A percentile compares a stretch with the other conserved stretches of the same genome.
Evolutionary conservation across 192 early-diverging fungal species (phyloP).

Genomic region (Coemansia sp.): DNA sequence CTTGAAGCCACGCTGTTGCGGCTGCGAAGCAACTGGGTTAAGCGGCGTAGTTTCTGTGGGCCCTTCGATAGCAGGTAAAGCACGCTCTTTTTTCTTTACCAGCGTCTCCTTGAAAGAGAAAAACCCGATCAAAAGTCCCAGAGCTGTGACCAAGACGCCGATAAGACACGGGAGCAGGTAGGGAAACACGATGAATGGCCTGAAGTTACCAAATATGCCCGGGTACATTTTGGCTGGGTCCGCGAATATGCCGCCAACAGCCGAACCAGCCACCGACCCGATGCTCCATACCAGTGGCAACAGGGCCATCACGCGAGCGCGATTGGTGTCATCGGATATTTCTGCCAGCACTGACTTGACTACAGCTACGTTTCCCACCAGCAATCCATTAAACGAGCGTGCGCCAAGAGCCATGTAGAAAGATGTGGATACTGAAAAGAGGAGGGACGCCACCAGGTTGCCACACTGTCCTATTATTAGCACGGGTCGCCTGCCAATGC

Average conservation of each 20-base stretch:
- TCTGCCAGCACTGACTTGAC: too few relatives aligned
- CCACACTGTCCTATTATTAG: conserved; percentile 79
- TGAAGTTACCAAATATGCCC: conserved; percentile 57
- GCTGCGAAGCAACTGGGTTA: too few relatives aligned
- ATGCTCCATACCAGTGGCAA: conserved; percentile 75
- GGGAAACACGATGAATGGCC: too few relatives aligned
- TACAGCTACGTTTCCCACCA: conserved; percentile 82
- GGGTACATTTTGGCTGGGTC: too few relatives aligned
- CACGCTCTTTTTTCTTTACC: background rate
- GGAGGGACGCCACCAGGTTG: conserved; percentile 65
- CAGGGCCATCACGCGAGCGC: conserved; percentile 72
- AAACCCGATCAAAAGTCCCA: conserved; percentile 63
- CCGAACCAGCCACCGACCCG: conserved; percentile 65
- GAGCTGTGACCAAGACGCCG: too few relatives aligned
- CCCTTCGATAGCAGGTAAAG: background rate
- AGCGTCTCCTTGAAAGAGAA: conserved; percentile 68
- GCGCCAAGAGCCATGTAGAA: too few relatives aligned
- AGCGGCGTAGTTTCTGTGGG: conserved; percentile 11
- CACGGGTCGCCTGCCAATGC: conserved; percentile 83
- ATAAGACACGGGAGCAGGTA: too few relatives aligned
- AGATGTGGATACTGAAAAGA: too few relatives aligned
- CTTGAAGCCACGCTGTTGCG: too few relatives aligned
- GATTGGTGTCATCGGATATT: conserved; percentile 81
- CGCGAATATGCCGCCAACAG: too few relatives aligned
- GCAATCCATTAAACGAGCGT: too few relatives aligned